Conservation (phyloP, 768 basidiomycete genomes). For the Auriculariales sp. region DNA sequence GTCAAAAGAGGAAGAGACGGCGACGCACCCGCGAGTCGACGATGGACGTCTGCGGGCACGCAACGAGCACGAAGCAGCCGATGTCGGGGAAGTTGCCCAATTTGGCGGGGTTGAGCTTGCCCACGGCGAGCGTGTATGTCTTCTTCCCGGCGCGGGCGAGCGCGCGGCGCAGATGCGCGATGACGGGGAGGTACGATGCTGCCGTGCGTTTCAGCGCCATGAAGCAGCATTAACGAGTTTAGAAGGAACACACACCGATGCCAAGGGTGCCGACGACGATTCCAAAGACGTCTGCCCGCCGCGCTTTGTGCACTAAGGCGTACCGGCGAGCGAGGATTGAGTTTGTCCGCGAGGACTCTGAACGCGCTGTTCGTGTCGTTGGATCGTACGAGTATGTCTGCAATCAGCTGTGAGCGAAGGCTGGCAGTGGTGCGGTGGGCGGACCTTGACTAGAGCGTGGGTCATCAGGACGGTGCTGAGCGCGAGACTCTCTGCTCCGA, state of each 20-base stretch:
- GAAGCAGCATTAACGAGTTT: background rate
- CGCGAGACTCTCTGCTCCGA: slow-evolving; percentile 69
- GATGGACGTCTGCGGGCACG: slow-evolving; percentile 86
- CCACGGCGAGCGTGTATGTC: slow-evolving; percentile 87
- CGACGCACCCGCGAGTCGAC: slow-evolving; percentile 48
- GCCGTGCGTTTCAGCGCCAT: background rate
- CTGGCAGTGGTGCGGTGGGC: slow-evolving; percentile 7
- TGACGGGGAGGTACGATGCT: slow-evolving; percentile 80
- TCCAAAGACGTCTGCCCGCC: slow-evolving; percentile 87
- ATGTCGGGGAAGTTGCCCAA: slow-evolving; percentile 93
- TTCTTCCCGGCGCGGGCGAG: slow-evolving; percentile 65
- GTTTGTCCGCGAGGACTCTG: slow-evolving; percentile 62
- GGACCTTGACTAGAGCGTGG: slow-evolving; percentile 48
- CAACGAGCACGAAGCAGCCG: slow-evolving; percentile 89
- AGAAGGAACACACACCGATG: slow-evolving; percentile 43
- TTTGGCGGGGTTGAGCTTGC: slow-evolving; percentile 89
- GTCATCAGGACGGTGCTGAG: slow-evolving; percentile 81
- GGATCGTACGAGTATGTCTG: slow-evolving; percentile 77
- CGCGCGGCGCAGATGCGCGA: slow-evolving; percentile 61
- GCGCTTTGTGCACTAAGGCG: slow-evolving; percentile 69
- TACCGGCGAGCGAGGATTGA: slow-evolving; percentile 83
- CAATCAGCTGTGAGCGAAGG: background rate
- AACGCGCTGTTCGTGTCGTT: slow-evolving; percentile 22
- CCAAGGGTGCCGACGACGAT: slow-evolving; percentile 92
- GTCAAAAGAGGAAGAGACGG: background rate